phyloP scores from a whole-genome alignment of 176 grass and related monocot species.

The Carex littledalei region DNA sequence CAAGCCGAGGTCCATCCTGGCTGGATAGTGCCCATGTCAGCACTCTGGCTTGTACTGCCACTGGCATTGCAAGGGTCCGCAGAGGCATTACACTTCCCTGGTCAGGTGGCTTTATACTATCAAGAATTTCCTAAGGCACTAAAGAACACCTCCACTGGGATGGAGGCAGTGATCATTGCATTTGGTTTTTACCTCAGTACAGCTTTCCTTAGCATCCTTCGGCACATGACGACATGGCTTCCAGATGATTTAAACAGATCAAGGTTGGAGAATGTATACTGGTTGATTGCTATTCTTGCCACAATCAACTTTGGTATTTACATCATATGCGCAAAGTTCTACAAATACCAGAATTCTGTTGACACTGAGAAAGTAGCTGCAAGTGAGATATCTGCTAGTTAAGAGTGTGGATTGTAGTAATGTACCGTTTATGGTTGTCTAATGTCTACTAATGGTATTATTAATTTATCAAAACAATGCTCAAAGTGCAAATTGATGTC shows the following conservation, averaged over 20 bases:
- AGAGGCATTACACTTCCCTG: slow-evolving; percentile 57
- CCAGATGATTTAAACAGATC: slow-evolving; percentile 74
- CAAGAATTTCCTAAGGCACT: slow-evolving; percentile 62
- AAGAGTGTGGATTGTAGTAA: neutral
- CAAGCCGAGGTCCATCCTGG: slow-evolving; percentile 15
- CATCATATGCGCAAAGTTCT: slow-evolving; percentile 52
- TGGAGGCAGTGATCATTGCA: slow-evolving; percentile 43
- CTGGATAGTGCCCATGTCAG: slow-evolving; percentile 64
- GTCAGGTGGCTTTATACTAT: slow-evolving; percentile 60
- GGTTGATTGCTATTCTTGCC: slow-evolving; percentile 40
- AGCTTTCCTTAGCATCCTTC: slow-evolving; percentile 36
- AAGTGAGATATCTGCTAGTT: neutral
- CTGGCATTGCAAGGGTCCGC: slow-evolving; percentile 38
- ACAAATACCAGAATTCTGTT: slow-evolving; percentile 42
- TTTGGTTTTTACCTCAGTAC: slow-evolving; percentile 80
- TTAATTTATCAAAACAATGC: neutral
- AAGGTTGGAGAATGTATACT: slow-evolving; percentile 54
- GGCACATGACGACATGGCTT: slow-evolving; percentile 48
- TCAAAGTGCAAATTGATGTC: neutral
- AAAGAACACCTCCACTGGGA: slow-evolving; percentile 61
- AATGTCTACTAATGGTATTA: neutral
- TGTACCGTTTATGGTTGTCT: slow-evolving; percentile 3
- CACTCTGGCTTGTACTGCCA: slow-evolving; percentile 60
- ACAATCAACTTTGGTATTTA: slow-evolving; percentile 62
- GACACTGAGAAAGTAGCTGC: slow-evolving; percentile 6